Conservation (phyloP, 2,329 filamentous ascomycete species). For the Sporothrix protearum region DNA sequence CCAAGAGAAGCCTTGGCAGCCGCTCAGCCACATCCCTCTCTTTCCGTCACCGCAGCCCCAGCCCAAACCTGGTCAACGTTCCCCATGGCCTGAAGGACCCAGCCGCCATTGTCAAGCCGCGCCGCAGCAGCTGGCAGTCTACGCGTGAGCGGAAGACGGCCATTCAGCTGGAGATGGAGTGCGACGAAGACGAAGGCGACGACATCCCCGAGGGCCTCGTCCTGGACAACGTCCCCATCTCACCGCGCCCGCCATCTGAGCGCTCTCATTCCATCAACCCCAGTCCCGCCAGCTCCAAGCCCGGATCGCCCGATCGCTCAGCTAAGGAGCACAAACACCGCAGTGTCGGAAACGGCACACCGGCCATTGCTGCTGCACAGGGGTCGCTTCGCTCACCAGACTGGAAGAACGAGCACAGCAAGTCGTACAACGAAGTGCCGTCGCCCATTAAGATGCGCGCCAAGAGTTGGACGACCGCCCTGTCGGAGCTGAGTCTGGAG, state of each 20-base stretch:
- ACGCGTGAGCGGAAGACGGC: slow-evolving; percentile 62
- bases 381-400: slow-evolving; percentile 57
- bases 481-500: slow-evolving; percentile 67
- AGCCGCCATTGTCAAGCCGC: slow-evolving; percentile 40
- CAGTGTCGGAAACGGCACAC: slow-evolving; percentile 62
- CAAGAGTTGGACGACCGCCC: slow-evolving; percentile 71
- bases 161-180: slow-evolving; percentile 70
- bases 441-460: slow-evolving; percentile 54
- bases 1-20: slow-evolving; percentile 34
- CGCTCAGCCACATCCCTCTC: slow-evolving; percentile 43
- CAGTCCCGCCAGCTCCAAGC: slow-evolving; percentile 52
- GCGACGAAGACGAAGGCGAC: slow-evolving; percentile 70
- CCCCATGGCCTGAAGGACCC: slow-evolving; percentile 46
- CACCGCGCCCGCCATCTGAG: slow-evolving; percentile 61
- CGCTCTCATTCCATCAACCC: slow-evolving; percentile 47
- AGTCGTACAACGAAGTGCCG: slow-evolving; percentile 37
- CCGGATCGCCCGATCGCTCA: slow-evolving; percentile 51
- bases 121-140: slow-evolving; percentile 70
- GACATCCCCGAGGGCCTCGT: slow-evolving; percentile 75
- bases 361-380: slow-evolving; percentile 55
- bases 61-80: slow-evolving; percentile 42
- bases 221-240: slow-evolving; percentile 78
- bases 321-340: slow-evolving; percentile 52
- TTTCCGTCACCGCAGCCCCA: slow-evolving; percentile 49
- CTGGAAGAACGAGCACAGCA: slow-evolving; percentile 48